These are phyloP conservation scores for Scheffersomyces lignosus DNA, from an alignment of 805 yeast genomes.

Conservation along the genomic window DNA sequence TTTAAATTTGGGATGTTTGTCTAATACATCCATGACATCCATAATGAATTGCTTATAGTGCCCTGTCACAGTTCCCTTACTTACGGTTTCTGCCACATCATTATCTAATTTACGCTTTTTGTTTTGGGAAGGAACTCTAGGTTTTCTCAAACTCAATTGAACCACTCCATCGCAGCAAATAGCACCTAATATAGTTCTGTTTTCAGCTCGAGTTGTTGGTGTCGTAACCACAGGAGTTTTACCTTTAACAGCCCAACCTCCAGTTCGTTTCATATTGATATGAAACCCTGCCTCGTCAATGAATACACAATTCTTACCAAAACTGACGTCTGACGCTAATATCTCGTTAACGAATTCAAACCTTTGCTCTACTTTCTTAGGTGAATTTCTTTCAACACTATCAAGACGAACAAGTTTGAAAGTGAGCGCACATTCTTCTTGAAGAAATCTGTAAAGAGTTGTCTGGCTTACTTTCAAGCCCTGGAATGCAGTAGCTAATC, in stretches of 20 bases:
- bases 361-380: background rate
- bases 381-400: background rate
- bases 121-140: conserved; percentile 3
- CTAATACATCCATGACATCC: conserved; percentile 8
- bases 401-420: conserved; percentile 2
- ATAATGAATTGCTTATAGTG: conserved; percentile 11
- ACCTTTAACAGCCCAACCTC: conserved; percentile 10
- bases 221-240: conserved; percentile 11
- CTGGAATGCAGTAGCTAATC: background rate
- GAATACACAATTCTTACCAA: conserved; percentile 4
- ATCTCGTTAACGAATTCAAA: background rate
- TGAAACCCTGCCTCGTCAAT: conserved; percentile 16
- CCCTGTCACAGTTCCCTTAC: conserved; percentile 10
- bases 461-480: background rate
- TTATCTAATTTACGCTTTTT: conserved; percentile 4
- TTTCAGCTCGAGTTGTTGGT: conserved; percentile 6
- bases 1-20: conserved; percentile 3
- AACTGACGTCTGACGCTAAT: background rate
- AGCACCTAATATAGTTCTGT: conserved; percentile 9
- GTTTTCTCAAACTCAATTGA: conserved; percentile 10
- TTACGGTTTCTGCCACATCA: conserved; percentile 3
- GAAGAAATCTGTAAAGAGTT: background rate
- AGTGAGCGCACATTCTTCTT: background rate
- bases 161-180: conserved; percentile 3
- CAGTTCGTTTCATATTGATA: conserved; percentile 6